Conservation (phyloP, 2,329 filamentous ascomycete genomes). For the Geoglossum cookeanum region DNA sequence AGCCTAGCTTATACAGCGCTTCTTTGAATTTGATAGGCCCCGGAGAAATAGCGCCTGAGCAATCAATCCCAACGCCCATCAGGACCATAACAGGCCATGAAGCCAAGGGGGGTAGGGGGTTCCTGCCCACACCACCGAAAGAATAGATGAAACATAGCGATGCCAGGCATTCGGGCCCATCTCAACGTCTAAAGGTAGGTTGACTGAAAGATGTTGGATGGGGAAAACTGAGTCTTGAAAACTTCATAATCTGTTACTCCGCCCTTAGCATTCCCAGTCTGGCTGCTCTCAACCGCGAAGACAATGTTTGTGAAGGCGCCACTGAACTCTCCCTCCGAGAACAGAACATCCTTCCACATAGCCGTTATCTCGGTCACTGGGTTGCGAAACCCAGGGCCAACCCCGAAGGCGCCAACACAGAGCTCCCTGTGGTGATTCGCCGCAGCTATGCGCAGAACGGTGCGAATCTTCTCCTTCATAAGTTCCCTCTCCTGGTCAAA, state of each 20-base stretch:
- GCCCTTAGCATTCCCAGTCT: slow-evolving; percentile 17
- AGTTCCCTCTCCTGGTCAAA: slow-evolving; percentile 53
- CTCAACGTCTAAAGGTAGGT: neutral
- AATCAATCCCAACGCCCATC: neutral
- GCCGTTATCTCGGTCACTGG: slow-evolving; percentile 23
- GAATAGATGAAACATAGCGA: neutral
- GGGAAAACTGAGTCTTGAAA: slow-evolving; percentile 17
- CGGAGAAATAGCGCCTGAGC: neutral
- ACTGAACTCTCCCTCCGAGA: slow-evolving; percentile 23
- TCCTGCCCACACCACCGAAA: neutral
- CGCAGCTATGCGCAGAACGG: slow-evolving; percentile 48
- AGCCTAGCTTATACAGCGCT: neutral
- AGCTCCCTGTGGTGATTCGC: slow-evolving; percentile 21
- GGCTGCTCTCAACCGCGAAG: slow-evolving; percentile 24
- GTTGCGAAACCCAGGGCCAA: slow-evolving; percentile 26
- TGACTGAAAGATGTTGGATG: slow-evolving; percentile 4
- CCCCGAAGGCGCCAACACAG: slow-evolving; percentile 25
- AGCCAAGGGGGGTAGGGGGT: neutral
- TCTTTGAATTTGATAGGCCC: neutral
- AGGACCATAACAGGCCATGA: neutral
- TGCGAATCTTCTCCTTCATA: slow-evolving; percentile 53
- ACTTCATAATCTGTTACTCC: slow-evolving; percentile 20
- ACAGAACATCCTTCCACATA: slow-evolving; percentile 26
- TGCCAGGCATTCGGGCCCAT: neutral
- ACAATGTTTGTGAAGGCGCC: slow-evolving; percentile 26